Conservation (phyloP, 148 eudicot genomes). For the Agrostemma githago region DNA sequence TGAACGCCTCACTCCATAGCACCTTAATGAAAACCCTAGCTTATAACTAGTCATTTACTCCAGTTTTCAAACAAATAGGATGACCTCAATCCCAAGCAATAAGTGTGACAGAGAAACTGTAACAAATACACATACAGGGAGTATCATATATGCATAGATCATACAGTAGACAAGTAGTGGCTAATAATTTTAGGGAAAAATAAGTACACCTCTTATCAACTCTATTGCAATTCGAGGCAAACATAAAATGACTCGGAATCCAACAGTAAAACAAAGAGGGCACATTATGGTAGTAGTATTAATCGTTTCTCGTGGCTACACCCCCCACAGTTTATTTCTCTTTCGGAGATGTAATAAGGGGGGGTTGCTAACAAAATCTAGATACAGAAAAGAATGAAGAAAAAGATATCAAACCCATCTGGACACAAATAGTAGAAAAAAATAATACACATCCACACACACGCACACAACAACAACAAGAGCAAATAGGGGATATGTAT, state of each 20-base stretch:
- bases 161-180: no score
- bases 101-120: neutral
- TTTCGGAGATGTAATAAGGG: constrained; percentile 28
- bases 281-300: constrained; percentile 27
- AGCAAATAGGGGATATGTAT: constrained; percentile 29
- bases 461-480: constrained; percentile 35
- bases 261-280: constrained; percentile 16
- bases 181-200: no score
- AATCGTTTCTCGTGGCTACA: constrained; percentile 25
- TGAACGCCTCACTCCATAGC: no score
- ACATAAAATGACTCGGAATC: neutral
- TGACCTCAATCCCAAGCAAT: no score
- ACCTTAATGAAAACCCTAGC: no score
- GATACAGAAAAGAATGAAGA: constrained; percentile 74
- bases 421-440: constrained; percentile 26
- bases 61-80: no score
- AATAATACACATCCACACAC: constrained; percentile 49
- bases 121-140: constrained; percentile 11
- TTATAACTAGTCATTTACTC: no score
- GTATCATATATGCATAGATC: no score
- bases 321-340: constrained; percentile 47
- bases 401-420: constrained; percentile 46
- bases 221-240: constrained; percentile 15
- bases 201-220: neutral
- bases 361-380: constrained; percentile 54